These are phyloP conservation scores for Tritrichomonas musculus DNA, from an alignment of 208 protist species.

Conservation along the genomic window DNA sequence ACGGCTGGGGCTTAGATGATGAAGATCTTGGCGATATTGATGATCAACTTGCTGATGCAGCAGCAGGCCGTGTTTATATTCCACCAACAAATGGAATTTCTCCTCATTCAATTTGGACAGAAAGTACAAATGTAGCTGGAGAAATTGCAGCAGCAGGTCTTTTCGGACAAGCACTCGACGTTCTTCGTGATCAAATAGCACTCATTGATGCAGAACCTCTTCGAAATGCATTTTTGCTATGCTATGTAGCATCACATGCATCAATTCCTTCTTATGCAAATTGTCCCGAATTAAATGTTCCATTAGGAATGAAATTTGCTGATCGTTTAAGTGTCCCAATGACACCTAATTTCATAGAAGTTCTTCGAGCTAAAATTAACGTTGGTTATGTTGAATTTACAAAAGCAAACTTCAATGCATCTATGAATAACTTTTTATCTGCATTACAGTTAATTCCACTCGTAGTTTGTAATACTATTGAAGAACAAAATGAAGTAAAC, in stretches of 20 bases:
- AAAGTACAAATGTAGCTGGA: background rate
- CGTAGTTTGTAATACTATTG: background rate
- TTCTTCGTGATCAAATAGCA: background rate
- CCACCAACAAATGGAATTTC: background rate
- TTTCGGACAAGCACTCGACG: background rate
- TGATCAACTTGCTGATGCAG: background rate
- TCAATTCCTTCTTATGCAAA: background rate
- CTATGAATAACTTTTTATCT: background rate
- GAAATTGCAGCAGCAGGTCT: background rate
- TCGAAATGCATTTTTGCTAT: background rate
- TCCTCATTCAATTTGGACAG: background rate
- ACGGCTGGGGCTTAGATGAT: background rate
- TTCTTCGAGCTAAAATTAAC: background rate
- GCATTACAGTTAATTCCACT: background rate
- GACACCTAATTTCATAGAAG: background rate
- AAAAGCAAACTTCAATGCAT: background rate
- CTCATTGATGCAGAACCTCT: background rate
- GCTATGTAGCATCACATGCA: background rate
- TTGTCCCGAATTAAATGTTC: background rate
- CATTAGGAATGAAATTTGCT: background rate
- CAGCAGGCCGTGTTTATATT: background rate
- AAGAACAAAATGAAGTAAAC: background rate
- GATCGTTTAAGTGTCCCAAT: background rate
- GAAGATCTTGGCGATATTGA: background rate
- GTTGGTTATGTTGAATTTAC: background rate